These are phyloP conservation scores for Fusarium foetens DNA, from an alignment of 2,329 filamentous ascomycete species.

Conservation along the genomic window DNA sequence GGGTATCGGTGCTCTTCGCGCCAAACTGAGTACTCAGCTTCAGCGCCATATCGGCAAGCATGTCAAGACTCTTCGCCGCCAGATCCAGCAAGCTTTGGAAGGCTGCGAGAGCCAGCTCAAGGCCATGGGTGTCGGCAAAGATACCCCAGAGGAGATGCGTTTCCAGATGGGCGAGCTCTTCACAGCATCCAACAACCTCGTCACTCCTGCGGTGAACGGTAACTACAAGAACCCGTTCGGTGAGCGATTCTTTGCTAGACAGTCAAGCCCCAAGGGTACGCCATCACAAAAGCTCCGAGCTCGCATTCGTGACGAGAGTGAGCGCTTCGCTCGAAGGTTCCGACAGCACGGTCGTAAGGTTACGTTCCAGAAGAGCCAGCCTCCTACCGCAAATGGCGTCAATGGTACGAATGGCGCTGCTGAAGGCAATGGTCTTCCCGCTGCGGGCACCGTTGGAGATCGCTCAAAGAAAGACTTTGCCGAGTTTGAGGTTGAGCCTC, in stretches of 20 bases:
- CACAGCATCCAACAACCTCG: constrained; percentile 63
- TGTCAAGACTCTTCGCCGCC: constrained; percentile 60
- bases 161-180: constrained; percentile 65
- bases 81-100: constrained; percentile 62
- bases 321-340: constrained; percentile 60
- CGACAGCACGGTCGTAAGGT: constrained; percentile 62
- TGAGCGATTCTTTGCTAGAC: constrained; percentile 61
- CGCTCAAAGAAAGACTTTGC: constrained; percentile 60
- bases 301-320: constrained; percentile 62
- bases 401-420: constrained; percentile 20
- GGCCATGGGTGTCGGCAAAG: constrained; percentile 61
- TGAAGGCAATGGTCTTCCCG: constrained; percentile 41
- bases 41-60: constrained; percentile 64
- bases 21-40: constrained; percentile 61
- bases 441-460: constrained; percentile 48
- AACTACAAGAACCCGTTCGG: constrained; percentile 66
- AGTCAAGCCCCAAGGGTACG: constrained; percentile 60
- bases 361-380: constrained; percentile 50
- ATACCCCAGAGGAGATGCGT: constrained; percentile 64
- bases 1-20: constrained; percentile 57
- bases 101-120: constrained; percentile 61
- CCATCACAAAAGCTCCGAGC: constrained; percentile 63
- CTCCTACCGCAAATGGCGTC: constrained; percentile 29
- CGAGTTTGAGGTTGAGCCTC: constrained; percentile 58
- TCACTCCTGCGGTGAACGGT: constrained; percentile 63